Percentiles rank a stretch among this genome's conserved stretches.
Conservation (phyloP, 306 rosid genomes). For the Quercus glauca region DNA sequence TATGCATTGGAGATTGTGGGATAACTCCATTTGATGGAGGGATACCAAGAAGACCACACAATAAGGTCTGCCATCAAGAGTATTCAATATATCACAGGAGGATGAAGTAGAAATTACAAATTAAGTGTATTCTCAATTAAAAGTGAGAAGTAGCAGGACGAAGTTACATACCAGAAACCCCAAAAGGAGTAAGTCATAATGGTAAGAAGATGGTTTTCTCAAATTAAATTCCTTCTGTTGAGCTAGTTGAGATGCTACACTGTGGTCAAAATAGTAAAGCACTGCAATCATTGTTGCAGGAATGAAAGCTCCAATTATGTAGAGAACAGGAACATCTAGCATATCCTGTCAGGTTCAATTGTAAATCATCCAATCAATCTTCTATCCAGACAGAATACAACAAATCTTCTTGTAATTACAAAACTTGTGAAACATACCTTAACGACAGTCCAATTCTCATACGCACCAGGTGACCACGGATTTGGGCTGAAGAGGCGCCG, state of each 20-base stretch:
- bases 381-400: neutral
- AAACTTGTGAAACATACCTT: constrained; percentile 51
- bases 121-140: neutral
- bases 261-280: constrained; percentile 94
- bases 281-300: constrained; percentile 99
- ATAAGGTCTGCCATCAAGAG: constrained; percentile 59
- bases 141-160: neutral
- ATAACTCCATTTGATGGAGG: constrained; percentile 98
- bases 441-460: constrained; percentile 90
- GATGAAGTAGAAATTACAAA: neutral
- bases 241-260: constrained; percentile 96
- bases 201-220: constrained; percentile 93
- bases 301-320: constrained; percentile 92
- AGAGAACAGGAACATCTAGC: constrained; percentile 75
- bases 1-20: constrained; percentile 99
- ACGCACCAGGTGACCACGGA: constrained; percentile 99
- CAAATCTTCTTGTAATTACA: neutral
- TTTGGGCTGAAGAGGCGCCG: constrained; percentile 95
- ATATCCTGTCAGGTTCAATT: constrained; percentile 59
- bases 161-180: constrained; percentile 67
- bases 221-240: constrained; percentile 97
- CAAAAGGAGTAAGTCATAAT: constrained; percentile 88
- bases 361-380: neutral
- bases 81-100: neutral
- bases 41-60: constrained; percentile 91